Base-by-base conservation (phyloP, 495 filamentous ascomycete genomes). In the Annulohypoxylon maeteangense region DNA sequence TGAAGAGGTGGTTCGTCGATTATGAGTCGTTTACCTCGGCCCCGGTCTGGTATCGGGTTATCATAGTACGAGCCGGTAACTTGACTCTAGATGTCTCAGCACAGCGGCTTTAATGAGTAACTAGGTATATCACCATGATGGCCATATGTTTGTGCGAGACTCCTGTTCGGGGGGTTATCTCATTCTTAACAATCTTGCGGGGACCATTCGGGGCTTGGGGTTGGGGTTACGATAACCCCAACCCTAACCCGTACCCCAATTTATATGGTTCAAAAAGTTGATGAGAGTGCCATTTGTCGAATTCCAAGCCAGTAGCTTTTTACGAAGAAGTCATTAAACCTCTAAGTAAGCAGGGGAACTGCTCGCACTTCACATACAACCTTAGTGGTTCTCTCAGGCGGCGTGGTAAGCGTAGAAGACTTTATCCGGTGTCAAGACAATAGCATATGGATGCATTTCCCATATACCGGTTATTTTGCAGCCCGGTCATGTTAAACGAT, bases 391-490 rank as follows among this genome's bases (percentile, higher is more conserved):
- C 45, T n/a, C 20, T 4, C 11, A 6, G 7, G 20, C 3, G 11
- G 51, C 29, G 18, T 22, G n/a, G 51, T 38, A 14, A 23, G 14
- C 23, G 10, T 51, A 51, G 27, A 22, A 47, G 25, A 63, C 45
- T 63, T 63, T 63, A 63, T 36, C 60, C 60, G 60, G 47, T 10
- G 23, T 27, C 14, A 25, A 25, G 22, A 3, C 10, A 14, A 50
- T 22, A 7, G 45, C 45, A 50, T 50, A 50, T 50, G 40, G 31
- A 29, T 51, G 14, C 3, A 58, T 57, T 45, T 50, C 14, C 50
- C 14, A 61, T 56, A 22, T 56, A 58, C 66, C 66, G 66, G 66
- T 31, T 63, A 68, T 60, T 61, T 18, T 36, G 44, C 7, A 44
- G 3, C 16, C 18, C 34, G 12, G n/a, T 22, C 36, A 10, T 7